Base-by-base conservation (phyloP, 768 basidiomycete genomes). In the Russula ochroleuca region DNA sequence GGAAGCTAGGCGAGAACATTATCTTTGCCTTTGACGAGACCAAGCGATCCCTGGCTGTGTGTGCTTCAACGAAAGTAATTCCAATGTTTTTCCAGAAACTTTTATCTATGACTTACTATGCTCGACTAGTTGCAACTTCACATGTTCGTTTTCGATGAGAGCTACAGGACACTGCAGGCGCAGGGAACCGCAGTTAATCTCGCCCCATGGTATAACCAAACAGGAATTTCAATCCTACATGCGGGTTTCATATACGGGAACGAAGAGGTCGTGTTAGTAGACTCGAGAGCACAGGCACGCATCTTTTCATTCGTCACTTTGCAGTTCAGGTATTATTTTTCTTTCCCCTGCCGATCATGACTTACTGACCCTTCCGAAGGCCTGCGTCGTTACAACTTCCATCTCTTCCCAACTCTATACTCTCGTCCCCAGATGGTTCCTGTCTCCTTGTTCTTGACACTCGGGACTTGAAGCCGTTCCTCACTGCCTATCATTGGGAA, bases 221-320 rank as follows among this genome's bases (percentile, higher is more conserved):
- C 68, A 0, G 68, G 63, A 7, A 19, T 64, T 1, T 49, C 58
- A 5, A 75, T 85, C 15, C 62, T 53, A 2, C 73, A 74, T 17
- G 73, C 78, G 1, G 75, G 77, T 47, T 84, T 85, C 61, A 74
- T 83, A 1, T 71, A 72, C 50, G 81, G 81, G 6, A 77, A 69
- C 37, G 84, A 86, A 64, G 85, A 86, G 59, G 53, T 86, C 3
- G 66, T 82, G 0, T 69, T 86, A 0, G 72, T 85, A 4, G 84
- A 86, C 63, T 75, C 75, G 0, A 66, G 62, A 3, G 72, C 73
- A 0, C 75, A 76, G 17, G 81, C 76, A 1, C 73, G 84, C 19
- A 75, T 85, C n/a, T 85, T 78, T 65, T 85, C 85, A 0, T 66
- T 84, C 52, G 72, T 81, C 2, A 81, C 82, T 0, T 76, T 80